Conservation (phyloP, 768 basidiomycete species). For the Mycena maculata region DNA sequence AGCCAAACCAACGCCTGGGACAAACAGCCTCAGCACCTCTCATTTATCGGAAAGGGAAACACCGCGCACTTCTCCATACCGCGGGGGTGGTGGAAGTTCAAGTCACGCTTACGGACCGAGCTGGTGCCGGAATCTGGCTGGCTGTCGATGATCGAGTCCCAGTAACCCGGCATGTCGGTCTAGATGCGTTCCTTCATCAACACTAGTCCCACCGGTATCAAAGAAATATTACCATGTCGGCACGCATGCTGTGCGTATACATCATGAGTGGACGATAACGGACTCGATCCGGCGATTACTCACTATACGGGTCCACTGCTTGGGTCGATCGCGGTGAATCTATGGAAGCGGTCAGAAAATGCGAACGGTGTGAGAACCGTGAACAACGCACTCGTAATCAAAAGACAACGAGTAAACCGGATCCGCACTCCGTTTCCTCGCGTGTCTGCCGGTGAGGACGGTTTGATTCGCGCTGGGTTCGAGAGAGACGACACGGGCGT, state of each 20-base stretch:
- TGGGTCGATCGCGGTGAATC: too few relatives aligned
- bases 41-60: too few relatives aligned
- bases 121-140: slow-evolving; percentile 33
- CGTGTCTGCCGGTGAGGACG: slow-evolving; percentile 17
- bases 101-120: slow-evolving; percentile 28
- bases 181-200: too few relatives aligned
- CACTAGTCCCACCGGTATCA: too few relatives aligned
- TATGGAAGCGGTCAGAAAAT: background rate
- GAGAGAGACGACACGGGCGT: slow-evolving; percentile 39
- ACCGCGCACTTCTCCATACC: background rate
- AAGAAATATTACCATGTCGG: slow-evolving; percentile 18
- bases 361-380: background rate
- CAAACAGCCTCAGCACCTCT: too few relatives aligned
- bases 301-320: too few relatives aligned
- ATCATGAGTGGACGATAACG: too few relatives aligned
- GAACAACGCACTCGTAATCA: slow-evolving; percentile 35
- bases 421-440: slow-evolving; percentile 24
- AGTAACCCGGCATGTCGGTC: slow-evolving; percentile 32
- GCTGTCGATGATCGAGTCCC: slow-evolving; percentile 7
- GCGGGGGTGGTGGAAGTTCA: slow-evolving; percentile 36
- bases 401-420: slow-evolving; percentile 33
- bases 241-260: slow-evolving; percentile 26
- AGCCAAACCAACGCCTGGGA: slow-evolving; percentile 41
- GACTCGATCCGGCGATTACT: too few relatives aligned
- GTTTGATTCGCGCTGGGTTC: slow-evolving; percentile 35